These are phyloP conservation scores for Termitomyces eurrhizus DNA, from an alignment of 768 basidiomycete genomes.

Conservation along the genomic window DNA sequence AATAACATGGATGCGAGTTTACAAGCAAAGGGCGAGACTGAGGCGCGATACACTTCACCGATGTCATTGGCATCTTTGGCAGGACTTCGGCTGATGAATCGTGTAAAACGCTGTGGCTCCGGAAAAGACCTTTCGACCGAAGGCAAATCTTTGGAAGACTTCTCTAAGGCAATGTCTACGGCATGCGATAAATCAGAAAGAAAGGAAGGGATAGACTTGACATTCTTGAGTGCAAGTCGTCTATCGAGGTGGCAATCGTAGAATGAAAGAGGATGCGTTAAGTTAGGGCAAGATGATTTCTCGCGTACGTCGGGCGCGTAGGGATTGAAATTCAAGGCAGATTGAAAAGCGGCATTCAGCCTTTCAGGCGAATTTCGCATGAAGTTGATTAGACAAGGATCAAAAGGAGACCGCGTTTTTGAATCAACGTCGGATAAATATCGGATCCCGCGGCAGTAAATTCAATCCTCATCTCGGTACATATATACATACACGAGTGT, in stretches of 20 bases:
- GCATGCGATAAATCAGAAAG: background rate
- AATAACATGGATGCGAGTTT: slow-evolving; percentile 4
- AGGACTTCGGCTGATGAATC: background rate
- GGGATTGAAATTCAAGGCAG: background rate
- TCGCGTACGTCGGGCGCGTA: background rate
- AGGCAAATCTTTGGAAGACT: background rate
- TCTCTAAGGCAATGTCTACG: background rate
- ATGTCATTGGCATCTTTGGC: slow-evolving; percentile 1
- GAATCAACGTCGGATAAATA: too few species aligned
- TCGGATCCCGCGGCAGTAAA: too few species aligned
- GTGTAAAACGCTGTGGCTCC: background rate
- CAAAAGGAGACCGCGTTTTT: too few species aligned
- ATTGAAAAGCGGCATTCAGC: background rate
- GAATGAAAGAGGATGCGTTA: slow-evolving; percentile 1
- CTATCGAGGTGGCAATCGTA: slow-evolving; percentile 10
- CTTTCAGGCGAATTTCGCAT: background rate
- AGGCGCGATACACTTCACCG: background rate
- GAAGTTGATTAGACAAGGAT: background rate
- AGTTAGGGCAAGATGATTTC: background rate
- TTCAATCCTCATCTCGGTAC: too few species aligned
- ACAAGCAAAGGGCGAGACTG: background rate
- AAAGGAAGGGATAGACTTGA: background rate
- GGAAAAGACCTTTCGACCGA: background rate
- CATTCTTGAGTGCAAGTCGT: slow-evolving; percentile 3
- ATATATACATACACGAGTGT: too few species aligned